phyloP scores from a whole-genome alignment of 2,329 filamentous ascomycete genomes.

The Penicillium sp. region DNA sequence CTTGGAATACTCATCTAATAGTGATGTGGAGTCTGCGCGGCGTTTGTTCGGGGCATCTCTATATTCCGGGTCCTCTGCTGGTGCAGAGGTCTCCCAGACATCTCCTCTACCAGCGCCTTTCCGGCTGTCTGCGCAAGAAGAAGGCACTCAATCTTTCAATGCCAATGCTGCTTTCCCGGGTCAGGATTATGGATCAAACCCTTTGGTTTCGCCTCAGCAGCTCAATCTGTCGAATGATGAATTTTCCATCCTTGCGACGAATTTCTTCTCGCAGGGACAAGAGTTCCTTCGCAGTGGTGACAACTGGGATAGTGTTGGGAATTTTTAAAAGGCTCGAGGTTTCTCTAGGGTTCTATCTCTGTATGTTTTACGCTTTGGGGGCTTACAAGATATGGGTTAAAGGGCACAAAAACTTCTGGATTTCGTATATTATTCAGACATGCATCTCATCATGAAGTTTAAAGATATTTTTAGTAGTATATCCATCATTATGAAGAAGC shows the following conservation, averaged over 20 bases:
- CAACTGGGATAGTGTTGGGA: slow-evolving; percentile 38
- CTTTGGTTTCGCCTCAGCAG: slow-evolving; percentile 25
- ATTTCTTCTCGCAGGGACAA: slow-evolving; percentile 51
- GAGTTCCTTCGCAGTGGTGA: slow-evolving; percentile 44
- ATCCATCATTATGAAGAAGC: slow-evolving; percentile 9
- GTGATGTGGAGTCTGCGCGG: slow-evolving; percentile 38
- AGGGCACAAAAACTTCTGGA: background rate
- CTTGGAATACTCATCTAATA: slow-evolving; percentile 49
- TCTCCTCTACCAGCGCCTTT: slow-evolving; percentile 48
- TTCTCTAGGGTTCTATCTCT: background rate
- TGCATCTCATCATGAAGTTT: background rate
- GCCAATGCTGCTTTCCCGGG: slow-evolving; percentile 18
- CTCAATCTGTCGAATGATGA: slow-evolving; percentile 42
- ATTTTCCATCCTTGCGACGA: slow-evolving; percentile 50
- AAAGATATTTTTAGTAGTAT: background rate
- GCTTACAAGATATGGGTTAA: background rate
- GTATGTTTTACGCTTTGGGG: too few relatives aligned
- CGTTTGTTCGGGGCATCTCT: slow-evolving; percentile 48
- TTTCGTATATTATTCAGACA: too few relatives aligned
- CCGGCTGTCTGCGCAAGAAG: slow-evolving; percentile 34
- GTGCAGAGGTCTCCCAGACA: slow-evolving; percentile 47
- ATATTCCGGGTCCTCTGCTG: slow-evolving; percentile 29
- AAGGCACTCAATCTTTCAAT: slow-evolving; percentile 21
- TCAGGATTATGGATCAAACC: slow-evolving; percentile 16
- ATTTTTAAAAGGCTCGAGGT: slow-evolving; percentile 25